Evolutionary conservation across 2,329 filamentous ascomycete genomes (phyloP), one percentile per base, ranked within the genome.

Genomic region (Neopestalotiopsis rosae): DNA sequence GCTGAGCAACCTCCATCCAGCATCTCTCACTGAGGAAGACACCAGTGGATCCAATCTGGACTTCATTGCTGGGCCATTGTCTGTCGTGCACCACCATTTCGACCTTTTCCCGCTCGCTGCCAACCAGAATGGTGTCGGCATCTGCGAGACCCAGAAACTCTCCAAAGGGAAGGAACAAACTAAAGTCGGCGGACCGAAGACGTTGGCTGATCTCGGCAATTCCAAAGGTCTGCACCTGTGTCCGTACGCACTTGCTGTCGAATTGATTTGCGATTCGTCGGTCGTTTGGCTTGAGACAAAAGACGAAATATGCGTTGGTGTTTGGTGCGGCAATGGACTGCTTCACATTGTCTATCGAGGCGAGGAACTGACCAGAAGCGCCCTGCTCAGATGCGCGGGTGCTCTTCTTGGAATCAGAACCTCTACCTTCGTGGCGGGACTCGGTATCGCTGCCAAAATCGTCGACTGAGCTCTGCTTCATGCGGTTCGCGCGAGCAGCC

Each of bases 231-330:
- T 98, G 95, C 1, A 99, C 89, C 78, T 99, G 96, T 12, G 93
- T 93, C 4, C 96, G 91, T 28, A 99, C 96, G 78, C 96, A 99
- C 81, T 98, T 98, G 87, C 94, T 98, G 80, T 99, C 96, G 75
- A 98, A 99, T 77, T 99, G 96, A 74, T 99, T 99, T 71, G 96
- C 95, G 73, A 99, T 99, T 64, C 96, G 91, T 66, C 96, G 89
- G 79, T 99, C 96, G 74, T 99, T 99, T 28, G 96, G 95, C 82
- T 99, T 99, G 72, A 99, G 83, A 77, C 96, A 99, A 81, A 99
- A 98, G 59, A 99, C 89, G 75, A 98, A 98, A 81, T 99, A 99
- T 0, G 92, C 89, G 76, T 99, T 99, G 12, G 94, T 93, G 76
- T 94, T 93, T 4, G 91, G 89, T 2, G 93, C 90, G 2, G 90